Percentiles rank a stretch among this genome's conserved stretches.
Evolutionary conservation across 208 protist species (phyloP).

Genomic region (Tetramitus jugosus): DNA sequence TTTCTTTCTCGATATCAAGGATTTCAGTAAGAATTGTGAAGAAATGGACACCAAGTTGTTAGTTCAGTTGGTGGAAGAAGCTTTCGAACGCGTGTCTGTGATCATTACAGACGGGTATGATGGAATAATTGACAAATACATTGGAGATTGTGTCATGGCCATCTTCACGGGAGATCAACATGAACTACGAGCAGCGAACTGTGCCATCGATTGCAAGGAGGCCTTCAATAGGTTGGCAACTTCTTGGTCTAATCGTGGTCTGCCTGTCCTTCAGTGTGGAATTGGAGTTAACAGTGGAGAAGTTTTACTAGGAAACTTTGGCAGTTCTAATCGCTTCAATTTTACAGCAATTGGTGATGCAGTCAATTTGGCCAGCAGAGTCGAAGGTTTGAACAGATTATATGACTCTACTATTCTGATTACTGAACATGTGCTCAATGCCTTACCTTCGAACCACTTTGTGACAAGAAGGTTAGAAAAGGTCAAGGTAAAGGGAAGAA

Average conservation of each 20-base stretch:
- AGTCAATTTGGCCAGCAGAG: constrained; percentile 1
- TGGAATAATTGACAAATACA: constrained; percentile 22
- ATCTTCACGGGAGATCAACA: not conserved
- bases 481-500: not conserved
- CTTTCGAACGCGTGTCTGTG: not conserved
- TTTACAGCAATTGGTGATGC: constrained; percentile 25
- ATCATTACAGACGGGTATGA: not conserved
- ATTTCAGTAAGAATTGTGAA: constrained; percentile 5
- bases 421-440: too few species aligned
- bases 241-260: not conserved
- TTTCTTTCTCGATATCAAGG: constrained; percentile 15
- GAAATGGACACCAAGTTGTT: not conserved
- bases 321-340: constrained; percentile 1
- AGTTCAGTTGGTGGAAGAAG: not conserved
- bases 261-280: not conserved
- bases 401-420: constrained; percentile 4
- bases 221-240: not conserved
- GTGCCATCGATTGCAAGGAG: not conserved
- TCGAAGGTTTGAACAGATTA: not conserved
- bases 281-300: constrained; percentile 16
- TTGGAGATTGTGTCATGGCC: constrained; percentile 18
- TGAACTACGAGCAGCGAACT: not conserved
- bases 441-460: too few species aligned
- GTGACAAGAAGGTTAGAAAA: not conserved
- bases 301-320: constrained; percentile 29